Evolutionary conservation across 164 flowering plant genomes (phyloP), one percentile per base, ranked within the genome.

Genomic region (Pachysandra terminalis): DNA sequence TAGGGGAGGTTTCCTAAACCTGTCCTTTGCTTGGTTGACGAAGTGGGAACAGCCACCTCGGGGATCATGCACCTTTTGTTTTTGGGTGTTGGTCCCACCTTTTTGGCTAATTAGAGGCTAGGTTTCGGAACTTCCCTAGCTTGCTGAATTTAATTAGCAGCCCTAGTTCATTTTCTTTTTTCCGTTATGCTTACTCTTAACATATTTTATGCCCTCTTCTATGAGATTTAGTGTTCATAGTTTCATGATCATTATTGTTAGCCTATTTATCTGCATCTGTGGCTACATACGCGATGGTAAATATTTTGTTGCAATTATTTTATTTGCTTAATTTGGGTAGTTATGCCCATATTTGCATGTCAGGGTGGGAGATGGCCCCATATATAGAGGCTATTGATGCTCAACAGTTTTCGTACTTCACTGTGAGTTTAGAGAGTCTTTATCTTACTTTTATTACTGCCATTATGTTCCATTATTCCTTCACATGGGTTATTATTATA

Each of bases 351-450:
- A 40, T 40, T 10, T 65, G 13, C 48, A n/a, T 73, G 83, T 70
- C 87, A 93, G 97, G 80, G 73, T 92, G 94, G 97, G 87, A 95
- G 19, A 90, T 95, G 94, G 97, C 98, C 25, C 99, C 99, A 59
- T 95, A 81, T 66, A 89, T 95, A 37, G 98, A 95, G 79, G 96
- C 96, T 64, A 77, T 95, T 79, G 91, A 90, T 81, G 85, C 88
- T 63, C 97, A 92, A 74, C 71, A 69, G 48, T 79, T 83, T 12
- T 79, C 89, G 0, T 75, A 56, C 63, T 89, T 84, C 69, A 84
- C 72, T 63, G 96, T 93, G 73, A 82, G 96, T 79, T 17, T 15
- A 59, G 23, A 15, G 27, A 48, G 19, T 67, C 41, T 23, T 49
- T 37, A 28, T 25, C 27, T 54, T 22, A 27, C 52, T 5, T 5